Conservation (phyloP, 164 flowering plant genomes). For the Buxus sempervirens region DNA sequence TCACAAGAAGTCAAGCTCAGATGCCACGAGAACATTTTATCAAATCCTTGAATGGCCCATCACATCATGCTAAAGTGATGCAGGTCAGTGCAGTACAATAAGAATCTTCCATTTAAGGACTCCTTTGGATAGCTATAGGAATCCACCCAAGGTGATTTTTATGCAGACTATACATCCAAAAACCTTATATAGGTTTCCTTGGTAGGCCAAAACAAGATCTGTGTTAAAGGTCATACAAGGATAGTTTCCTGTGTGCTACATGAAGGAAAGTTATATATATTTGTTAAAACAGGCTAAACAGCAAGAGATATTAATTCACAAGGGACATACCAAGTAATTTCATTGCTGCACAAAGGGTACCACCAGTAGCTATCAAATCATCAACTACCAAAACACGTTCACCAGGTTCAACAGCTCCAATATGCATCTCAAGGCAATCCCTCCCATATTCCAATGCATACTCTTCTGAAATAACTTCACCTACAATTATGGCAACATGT, state of each 20-base stretch:
- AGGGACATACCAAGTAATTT: conserved; percentile 48
- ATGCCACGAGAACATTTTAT: too few species aligned
- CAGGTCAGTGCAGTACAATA: too few species aligned
- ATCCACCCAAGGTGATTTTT: too few species aligned
- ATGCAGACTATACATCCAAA: too few species aligned
- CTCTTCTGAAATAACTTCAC: conserved; percentile 77
- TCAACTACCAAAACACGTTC: conserved; percentile 91
- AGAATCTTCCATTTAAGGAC: too few species aligned
- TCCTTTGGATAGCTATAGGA: too few species aligned
- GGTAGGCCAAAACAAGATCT: too few species aligned
- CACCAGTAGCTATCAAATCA: conserved; percentile 93
- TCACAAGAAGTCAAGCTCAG: too few species aligned
- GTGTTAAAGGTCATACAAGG: neutral
- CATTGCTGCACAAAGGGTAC: conserved; percentile 92
- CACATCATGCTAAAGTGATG: too few species aligned
- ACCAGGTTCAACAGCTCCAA: conserved; percentile 78
- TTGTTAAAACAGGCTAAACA: neutral
- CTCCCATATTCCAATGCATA: conserved; percentile 86
- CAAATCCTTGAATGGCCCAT: too few species aligned
- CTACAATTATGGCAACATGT: conserved; percentile 32
- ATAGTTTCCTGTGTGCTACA: too few species aligned
- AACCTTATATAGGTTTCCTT: too few species aligned
- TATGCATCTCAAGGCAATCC: conserved; percentile 96
- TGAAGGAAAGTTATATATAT: neutral
- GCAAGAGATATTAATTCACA: neutral